Evolutionary conservation across 2,329 filamentous ascomycete genomes (phyloP).

Genomic region (Claviceps sp.): DNA sequence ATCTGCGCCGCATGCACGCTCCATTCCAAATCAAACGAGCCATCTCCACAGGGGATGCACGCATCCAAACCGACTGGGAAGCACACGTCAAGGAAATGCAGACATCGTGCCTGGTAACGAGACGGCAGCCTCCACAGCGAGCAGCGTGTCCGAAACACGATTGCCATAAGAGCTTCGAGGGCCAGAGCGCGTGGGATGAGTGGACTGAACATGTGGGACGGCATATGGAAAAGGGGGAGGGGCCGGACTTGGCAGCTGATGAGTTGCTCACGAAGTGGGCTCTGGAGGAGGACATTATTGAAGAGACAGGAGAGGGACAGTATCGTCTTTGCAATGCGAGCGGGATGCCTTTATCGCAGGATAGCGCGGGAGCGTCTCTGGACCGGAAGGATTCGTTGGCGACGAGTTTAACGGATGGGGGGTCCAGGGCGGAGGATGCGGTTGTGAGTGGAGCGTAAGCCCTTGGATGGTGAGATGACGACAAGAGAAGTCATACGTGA

Average conservation of each 20-base stretch:
- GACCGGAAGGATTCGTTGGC: conserved; percentile 16
- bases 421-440: conserved; percentile 11
- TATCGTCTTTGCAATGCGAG: conserved; percentile 33
- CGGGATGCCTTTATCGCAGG: conserved; percentile 10
- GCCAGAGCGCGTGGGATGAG: conserved; percentile 67
- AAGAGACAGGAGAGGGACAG: conserved; percentile 39
- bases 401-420: conserved; percentile 7
- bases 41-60: conserved; percentile 42
- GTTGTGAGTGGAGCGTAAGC: conserved; percentile 12
- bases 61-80: conserved; percentile 50
- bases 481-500: background rate
- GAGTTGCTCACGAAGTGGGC: conserved; percentile 46
- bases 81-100: conserved; percentile 57
- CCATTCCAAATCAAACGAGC: conserved; percentile 50
- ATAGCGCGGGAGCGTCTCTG: conserved; percentile 3
- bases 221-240: conserved; percentile 69
- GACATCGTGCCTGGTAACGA: conserved; percentile 55
- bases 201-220: conserved; percentile 86
- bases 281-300: conserved; percentile 49
- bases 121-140: conserved; percentile 54
- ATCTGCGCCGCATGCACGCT: conserved; percentile 86
- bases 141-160: conserved; percentile 60
- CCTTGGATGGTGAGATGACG: conserved; percentile 13
- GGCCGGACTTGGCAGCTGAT: conserved; percentile 42
- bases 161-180: conserved; percentile 59